Base-by-base conservation (phyloP, 495 filamentous ascomycete species). In the Parathielavia hyrcaniae region DNA sequence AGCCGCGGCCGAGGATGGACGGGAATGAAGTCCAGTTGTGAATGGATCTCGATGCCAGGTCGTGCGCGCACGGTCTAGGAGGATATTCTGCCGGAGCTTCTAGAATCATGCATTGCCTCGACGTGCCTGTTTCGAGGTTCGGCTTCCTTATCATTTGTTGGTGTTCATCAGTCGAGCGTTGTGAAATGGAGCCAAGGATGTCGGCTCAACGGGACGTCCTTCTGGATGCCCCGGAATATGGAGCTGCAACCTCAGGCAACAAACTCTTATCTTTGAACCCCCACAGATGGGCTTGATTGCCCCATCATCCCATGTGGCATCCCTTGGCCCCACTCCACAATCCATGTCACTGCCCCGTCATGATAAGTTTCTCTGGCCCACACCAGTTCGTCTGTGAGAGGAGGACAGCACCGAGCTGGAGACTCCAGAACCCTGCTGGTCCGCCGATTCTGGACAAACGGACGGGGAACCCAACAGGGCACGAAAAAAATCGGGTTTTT, bases 181-280 rank as follows among this genome's bases (percentile, higher is more conserved):
- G n/a, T n/a, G 19, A 22, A 23, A 30, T 12, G 26, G 16, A 34
- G 53, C 49, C 44, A 50, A 55, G 55, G 41, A 44, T 34, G 49
- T 19, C 61, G 61, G 61, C 59, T 64, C 55, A 46, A 44, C 57
- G 61, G 64, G 41, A 16, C 56, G 60, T 65, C 43, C n/a, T 46
- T 19, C 62, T 56, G 50, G 45, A 59, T 30, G 40, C 38, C 8
- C 10, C 5, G 40, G 32, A 38, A 32, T 2, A n/a, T 17, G 7
- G 8, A n/a, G n/a, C 19, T n/a, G 16, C 30, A 43, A 58, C 58
- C 62, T 62, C 49, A 67, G 60, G 62, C 61, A 17, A 35, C 16
- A 56, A 69, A 61, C 44, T 45, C 67, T 69, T 69, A 69, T 69
- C 67, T 64, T 30, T 64, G 64, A 63, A 69, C 67, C 67, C 67